Evolutionary conservation across 345 rosid genomes (phyloP), one percentile per base, ranked within the genome.

Genomic region (Gossypium arboreum): DNA sequence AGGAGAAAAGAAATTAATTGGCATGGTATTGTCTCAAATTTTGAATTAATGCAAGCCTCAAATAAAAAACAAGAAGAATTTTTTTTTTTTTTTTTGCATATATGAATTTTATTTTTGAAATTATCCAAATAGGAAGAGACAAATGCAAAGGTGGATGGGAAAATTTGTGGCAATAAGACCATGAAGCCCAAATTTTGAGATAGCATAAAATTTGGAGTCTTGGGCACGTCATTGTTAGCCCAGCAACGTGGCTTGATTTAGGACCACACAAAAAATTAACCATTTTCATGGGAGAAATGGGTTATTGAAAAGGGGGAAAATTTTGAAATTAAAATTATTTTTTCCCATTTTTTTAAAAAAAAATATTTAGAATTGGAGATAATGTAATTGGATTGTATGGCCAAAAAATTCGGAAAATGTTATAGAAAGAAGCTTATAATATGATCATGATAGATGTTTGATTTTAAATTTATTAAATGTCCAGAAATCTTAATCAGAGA

Each of bases 181-280:
- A 11, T 27, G 29, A 18, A 73, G 76, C 69, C 70, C 76, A 73
- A 50, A 74, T 7, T 48, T 51, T 62, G 70, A 29, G 60, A 61
- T 27, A 27, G 29, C 29, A 67, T 47, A 17, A 7, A 13, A 7
- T 24, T 68, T 17, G 29, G 34, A 47, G 41, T 22, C 1, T 68
- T 22, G 34, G 41, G 25, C 47, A 52, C 10, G 4, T 29, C 47
- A 22, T 10, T 57, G 27, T 57, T 57, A 18, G 73, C 27, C 73
- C 73, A 52, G 9, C 41, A 52, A 70, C 47, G 47, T 70, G 73
- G 61, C 61, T 47, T 29, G 17, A 17, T 51, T 52, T 12, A 69
- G 60, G 47, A 44, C 61, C 61, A 52, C 60, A 68, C 39, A 52
- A 25, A 52, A 2, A 57, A 22, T 11, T 29, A 27, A 52, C 47